A percentile compares a stretch with the other conserved stretches of the same genome.
Conservation (phyloP, 2,329 filamentous ascomycete species). For the Talaromyces funiculosus region DNA sequence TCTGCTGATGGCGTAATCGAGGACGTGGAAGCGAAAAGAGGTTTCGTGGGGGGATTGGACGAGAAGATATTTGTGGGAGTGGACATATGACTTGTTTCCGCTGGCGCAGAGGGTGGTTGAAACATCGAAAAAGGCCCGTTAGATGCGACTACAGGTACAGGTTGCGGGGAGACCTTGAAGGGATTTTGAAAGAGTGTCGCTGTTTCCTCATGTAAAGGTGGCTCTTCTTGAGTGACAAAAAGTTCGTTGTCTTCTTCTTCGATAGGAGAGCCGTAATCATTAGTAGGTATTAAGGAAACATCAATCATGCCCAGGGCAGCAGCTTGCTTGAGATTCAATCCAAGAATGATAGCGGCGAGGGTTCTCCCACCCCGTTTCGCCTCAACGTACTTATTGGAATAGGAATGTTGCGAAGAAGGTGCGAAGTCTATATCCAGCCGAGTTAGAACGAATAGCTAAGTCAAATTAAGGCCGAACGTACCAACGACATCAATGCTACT, state of each 20-base stretch:
- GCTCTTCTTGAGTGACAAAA: conserved; percentile 35
- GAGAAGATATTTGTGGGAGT: not conserved
- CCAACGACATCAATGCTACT: conserved; percentile 44
- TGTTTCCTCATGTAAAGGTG: conserved; percentile 16
- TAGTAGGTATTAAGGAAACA: conserved; percentile 30
- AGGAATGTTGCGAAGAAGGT: conserved; percentile 47
- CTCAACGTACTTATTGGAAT: conserved; percentile 53
- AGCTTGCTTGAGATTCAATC: conserved; percentile 50
- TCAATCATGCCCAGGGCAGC: conserved; percentile 46
- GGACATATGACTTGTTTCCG: not conserved
- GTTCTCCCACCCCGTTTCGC: conserved; percentile 52
- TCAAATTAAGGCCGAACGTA: conserved; percentile 25
- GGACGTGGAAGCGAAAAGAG: not conserved
- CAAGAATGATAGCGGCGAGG: conserved; percentile 53
- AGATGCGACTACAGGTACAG: not conserved
- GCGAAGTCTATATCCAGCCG: conserved; percentile 30
- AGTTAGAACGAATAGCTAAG: conserved; percentile 4
- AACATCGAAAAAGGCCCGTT: not conserved
- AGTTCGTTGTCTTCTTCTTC: conserved; percentile 31
- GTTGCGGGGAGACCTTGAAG: not conserved
- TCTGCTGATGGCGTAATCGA: not conserved
- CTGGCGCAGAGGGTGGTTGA: not conserved
- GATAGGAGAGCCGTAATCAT: conserved; percentile 23
- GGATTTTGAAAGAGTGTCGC: not conserved
- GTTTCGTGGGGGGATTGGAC: not conserved